phyloP scores from a whole-genome alignment of 345 rosid species.

The Aquilaria sinensis region DNA sequence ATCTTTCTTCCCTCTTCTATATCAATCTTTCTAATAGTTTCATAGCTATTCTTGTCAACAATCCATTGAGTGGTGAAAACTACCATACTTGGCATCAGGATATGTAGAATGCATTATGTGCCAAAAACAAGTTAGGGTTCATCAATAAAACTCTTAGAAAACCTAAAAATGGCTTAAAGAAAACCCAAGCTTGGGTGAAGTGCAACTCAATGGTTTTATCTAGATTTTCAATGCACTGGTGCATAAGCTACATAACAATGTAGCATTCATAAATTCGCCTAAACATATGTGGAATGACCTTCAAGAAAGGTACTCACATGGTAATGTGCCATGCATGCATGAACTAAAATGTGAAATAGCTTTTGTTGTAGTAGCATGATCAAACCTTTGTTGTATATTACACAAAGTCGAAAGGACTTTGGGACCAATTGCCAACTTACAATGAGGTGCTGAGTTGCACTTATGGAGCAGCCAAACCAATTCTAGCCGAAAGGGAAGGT shows the following conservation, averaged over 20 bases:
- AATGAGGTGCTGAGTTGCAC: not conserved
- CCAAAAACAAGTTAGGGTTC: not conserved
- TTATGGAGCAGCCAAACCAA: not conserved
- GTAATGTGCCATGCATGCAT: not conserved
- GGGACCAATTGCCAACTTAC: not conserved
- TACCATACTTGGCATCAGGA: not conserved
- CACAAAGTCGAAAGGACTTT: not conserved
- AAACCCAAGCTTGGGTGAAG: not conserved
- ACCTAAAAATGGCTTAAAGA: not conserved
- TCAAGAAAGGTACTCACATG: not conserved
- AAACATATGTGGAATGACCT: not conserved
- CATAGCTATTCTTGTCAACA: not conserved
- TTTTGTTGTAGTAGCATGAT: too few species aligned
- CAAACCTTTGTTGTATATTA: not conserved
- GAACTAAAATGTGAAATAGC: not conserved
- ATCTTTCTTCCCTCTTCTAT: not conserved
- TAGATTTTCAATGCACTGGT: not conserved
- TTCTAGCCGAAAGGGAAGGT: not conserved
- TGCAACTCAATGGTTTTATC: not conserved
- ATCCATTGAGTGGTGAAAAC: not conserved
- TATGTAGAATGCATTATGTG: not conserved
- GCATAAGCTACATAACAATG: not conserved
- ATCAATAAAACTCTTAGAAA: not conserved
- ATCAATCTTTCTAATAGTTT: not conserved
- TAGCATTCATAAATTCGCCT: not conserved